Conservation (phyloP, 2,329 filamentous ascomycete species). For the Aspergillus sp. region DNA sequence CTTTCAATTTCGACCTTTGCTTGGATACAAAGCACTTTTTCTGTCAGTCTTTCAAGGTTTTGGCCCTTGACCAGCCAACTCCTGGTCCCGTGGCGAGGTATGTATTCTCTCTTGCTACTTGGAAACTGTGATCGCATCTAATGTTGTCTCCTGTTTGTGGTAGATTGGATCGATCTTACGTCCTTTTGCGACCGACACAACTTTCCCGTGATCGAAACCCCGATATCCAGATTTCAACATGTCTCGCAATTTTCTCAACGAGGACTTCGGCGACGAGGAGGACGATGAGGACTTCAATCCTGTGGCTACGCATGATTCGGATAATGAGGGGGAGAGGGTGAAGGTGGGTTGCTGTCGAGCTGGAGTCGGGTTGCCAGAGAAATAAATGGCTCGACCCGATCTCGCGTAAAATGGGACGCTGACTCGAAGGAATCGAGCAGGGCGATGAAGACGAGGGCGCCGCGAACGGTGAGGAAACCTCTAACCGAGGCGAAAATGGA, state of each 20-base stretch:
- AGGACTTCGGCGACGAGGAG: constrained; percentile 56
- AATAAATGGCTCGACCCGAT: too few species aligned
- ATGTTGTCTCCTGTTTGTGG: not conserved
- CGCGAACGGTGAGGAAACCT: constrained; percentile 18
- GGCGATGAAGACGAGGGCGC: constrained; percentile 33
- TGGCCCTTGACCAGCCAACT: too few species aligned
- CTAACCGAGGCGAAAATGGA: too few species aligned
- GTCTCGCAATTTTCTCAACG: constrained; percentile 41
- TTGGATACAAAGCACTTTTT: too few species aligned
- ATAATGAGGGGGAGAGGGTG: constrained; percentile 55
- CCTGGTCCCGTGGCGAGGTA: too few species aligned
- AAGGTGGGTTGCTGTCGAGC: constrained; percentile 18
- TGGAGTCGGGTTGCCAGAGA: constrained; percentile 3
- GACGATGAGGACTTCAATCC: constrained; percentile 88
- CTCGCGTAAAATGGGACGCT: too few species aligned
- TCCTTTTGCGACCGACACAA: not conserved
- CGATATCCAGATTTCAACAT: constrained; percentile 12
- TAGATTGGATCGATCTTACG: not conserved
- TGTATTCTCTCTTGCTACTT: too few species aligned
- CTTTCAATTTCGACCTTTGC: not conserved
- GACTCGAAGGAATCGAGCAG: constrained; percentile 11
- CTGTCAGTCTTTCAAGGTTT: too few species aligned
- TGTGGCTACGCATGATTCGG: constrained; percentile 62
- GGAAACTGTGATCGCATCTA: not conserved
- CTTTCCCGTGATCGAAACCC: not conserved